Percentiles rank a stretch among this genome's conserved stretches.
Evolutionary conservation across 768 basidiomycete genomes (phyloP).

Genomic region (Lactifluus subvellereus): DNA sequence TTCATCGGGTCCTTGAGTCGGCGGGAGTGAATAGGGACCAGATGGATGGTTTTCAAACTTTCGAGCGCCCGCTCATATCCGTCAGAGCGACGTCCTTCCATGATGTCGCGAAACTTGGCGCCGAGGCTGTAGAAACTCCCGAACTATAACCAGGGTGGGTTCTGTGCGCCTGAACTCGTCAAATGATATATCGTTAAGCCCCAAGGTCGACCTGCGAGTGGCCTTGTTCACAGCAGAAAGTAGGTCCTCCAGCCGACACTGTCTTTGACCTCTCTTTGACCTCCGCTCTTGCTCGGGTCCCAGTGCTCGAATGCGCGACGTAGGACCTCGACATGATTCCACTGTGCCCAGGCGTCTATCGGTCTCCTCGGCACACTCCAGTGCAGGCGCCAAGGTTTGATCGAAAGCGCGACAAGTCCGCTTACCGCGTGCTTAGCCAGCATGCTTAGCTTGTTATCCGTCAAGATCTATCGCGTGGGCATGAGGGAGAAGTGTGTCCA

Average conservation of each 20-base stretch:
- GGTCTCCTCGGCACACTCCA: neutral
- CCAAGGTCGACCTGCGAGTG: neutral
- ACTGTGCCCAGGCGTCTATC: neutral
- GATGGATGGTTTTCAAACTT: neutral
- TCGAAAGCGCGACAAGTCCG: neutral
- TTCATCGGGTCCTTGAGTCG: neutral
- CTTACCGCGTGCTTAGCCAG: neutral
- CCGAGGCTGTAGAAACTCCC: neutral
- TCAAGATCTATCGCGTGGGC: neutral
- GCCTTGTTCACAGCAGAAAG: neutral
- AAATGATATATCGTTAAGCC: constrained; percentile 1
- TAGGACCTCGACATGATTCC: neutral
- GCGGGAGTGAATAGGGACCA: neutral
- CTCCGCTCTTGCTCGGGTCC: neutral
- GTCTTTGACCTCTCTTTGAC: neutral
- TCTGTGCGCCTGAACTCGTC: neutral
- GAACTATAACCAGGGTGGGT: neutral
- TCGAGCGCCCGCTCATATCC: neutral
- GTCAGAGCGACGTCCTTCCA: neutral
- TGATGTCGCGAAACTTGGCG: neutral
- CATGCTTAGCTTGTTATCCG: neutral
- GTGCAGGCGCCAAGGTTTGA: neutral
- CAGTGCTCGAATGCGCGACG: neutral
- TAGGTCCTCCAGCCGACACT: neutral
- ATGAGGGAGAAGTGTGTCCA: constrained; percentile 4